Evolutionary conservation across 2,329 filamentous ascomycete species (phyloP), one percentile per base, ranked within the genome.

Genomic region (Cercospora janseana): DNA sequence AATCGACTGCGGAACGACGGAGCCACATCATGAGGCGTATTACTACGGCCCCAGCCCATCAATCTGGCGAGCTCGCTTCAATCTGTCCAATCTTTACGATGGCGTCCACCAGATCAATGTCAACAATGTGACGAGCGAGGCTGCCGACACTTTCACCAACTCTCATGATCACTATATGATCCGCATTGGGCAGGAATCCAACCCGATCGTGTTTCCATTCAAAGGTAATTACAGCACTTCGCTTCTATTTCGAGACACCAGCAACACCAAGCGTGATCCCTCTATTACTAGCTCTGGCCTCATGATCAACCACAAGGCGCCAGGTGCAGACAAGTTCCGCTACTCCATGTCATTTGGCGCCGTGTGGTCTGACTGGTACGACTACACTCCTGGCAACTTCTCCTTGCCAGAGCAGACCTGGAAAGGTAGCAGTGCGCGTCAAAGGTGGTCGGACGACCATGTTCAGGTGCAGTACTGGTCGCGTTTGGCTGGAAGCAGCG

Each of bases 381-480:
- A 73, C 7, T 85, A 85, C 61, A 62, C 59, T n/a, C 75, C 77
- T 27, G 74, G 72, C 3, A 78, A 79, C 43, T 70, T 70, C 4
- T 74, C 72, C 12, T 67, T 82, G 20, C 56, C 70, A 13, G 63
- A 70, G 34, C 74, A 77, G 52, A 58, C 70, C 3, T 85, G 82
- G 82, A 73, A 71, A 3, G 82, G 82, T n/a, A 59, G 57, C 18
- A 69, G 74, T 13, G 60, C 72, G n/a, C n/a, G n/a, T 3, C 82
- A 86, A 63, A 65, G 66, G 37, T 86, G 82, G 82, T 60, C 73
- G 20, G 82, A 81, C 20, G 75, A 83, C 32, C 82, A 85, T 60
- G 72, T 85, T 27, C 75, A 77, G 20, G 74, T 85, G 18, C 80
- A 85, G 59, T 86, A 85, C 63, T 86, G 77, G 76, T 82, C 75